Conservation (phyloP, 208 protist genomes). For the Leishmania tropica region DNA sequence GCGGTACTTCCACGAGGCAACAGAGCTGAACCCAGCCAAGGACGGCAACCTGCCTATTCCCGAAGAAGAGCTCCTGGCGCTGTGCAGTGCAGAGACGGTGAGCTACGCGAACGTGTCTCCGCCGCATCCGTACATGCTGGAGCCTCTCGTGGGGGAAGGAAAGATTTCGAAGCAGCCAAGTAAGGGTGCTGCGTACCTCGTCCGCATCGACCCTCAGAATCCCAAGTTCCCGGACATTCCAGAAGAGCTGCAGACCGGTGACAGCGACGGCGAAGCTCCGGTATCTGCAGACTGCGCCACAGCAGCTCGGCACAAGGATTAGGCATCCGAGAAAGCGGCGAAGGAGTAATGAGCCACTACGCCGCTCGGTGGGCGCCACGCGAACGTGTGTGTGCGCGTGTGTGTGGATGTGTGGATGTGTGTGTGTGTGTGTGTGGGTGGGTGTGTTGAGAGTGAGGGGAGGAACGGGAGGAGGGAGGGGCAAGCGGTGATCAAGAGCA, state of each 20-base stretch:
- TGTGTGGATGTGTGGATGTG: too few species aligned
- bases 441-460: too few species aligned
- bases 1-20: constrained; percentile 91
- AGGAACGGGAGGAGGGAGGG: too few species aligned
- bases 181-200: constrained; percentile 47
- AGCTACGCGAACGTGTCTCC: constrained; percentile 77
- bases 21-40: constrained; percentile 86
- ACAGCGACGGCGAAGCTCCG: constrained; percentile 3
- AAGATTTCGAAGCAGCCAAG: constrained; percentile 83
- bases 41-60: constrained; percentile 72
- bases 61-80: constrained; percentile 53
- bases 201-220: constrained; percentile 72
- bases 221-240: constrained; percentile 90
- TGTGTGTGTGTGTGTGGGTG: too few species aligned
- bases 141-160: constrained; percentile 66
- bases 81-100: constrained; percentile 73
- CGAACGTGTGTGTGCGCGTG: too few species aligned
- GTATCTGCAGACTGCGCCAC: constrained; percentile 4
- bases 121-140: constrained; percentile 90
- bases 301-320: not conserved
- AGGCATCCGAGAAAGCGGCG: constrained; percentile 5
- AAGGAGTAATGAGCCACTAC: constrained; percentile 1
- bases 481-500: too few species aligned
- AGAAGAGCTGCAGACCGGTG: constrained; percentile 63
- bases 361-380: not conserved